Conservation (phyloP, 495 filamentous ascomycete genomes). For the Xylaria cubensis region DNA sequence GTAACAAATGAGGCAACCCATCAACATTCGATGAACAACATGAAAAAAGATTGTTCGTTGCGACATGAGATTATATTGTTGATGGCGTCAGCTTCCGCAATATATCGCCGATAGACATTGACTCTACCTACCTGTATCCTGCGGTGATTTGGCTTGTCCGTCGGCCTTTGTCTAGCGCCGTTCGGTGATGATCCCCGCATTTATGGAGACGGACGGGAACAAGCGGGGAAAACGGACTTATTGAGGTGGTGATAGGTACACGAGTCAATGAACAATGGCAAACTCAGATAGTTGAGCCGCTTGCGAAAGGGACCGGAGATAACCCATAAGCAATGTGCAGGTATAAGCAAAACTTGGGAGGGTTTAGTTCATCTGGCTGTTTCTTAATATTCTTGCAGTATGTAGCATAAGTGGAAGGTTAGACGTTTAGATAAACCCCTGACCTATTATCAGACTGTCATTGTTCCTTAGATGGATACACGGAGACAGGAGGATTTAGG, state of each 20-base stretch:
- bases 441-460: neutral
- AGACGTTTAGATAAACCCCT: neutral
- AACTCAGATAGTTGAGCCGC: neutral
- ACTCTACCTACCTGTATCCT: neutral
- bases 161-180: constrained; percentile 11
- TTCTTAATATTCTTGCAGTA: neutral
- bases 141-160: neutral
- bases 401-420: too few relatives aligned
- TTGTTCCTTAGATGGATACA: neutral
- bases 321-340: neutral
- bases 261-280: neutral
- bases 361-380: neutral
- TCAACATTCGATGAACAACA: too few relatives aligned
- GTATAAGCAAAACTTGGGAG: neutral
- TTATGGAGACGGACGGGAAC: neutral
- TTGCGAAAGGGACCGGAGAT: neutral
- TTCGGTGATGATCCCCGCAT: constrained; percentile 6
- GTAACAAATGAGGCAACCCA: too few relatives aligned
- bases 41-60: neutral
- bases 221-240: constrained; percentile 14
- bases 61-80: neutral
- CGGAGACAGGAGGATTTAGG: neutral
- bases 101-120: neutral
- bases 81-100: neutral
- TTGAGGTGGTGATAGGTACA: too few relatives aligned